These are phyloP conservation scores for Aspergillus puulaauensis DNA, from an alignment of 2,329 filamentous ascomycete species.

Conservation along the genomic window DNA sequence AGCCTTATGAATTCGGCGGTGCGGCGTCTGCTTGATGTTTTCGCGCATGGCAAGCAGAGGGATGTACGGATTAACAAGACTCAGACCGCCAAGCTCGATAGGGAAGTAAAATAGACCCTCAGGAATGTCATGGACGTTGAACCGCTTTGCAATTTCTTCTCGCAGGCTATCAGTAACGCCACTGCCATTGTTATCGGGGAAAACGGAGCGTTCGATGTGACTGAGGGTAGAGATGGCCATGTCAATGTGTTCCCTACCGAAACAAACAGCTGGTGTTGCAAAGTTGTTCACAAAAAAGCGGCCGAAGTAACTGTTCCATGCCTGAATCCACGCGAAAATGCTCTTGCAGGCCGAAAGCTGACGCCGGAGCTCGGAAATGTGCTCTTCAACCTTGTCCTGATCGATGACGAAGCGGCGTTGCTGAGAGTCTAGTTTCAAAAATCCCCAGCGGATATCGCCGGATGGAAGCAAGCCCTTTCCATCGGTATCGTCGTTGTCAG, in stretches of 20 bases:
- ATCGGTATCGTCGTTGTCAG: constrained; percentile 1
- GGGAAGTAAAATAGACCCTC: constrained; percentile 57
- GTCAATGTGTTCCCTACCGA: constrained; percentile 56
- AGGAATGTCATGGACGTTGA: constrained; percentile 48
- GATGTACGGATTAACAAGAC: constrained; percentile 53
- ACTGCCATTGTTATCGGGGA: constrained; percentile 38
- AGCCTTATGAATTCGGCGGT: constrained; percentile 31
- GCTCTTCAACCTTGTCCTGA: constrained; percentile 57
- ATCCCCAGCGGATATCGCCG: constrained; percentile 60
- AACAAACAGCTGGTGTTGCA: constrained; percentile 55
- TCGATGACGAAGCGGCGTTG: constrained; percentile 61
- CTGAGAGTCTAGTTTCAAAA: constrained; percentile 55
- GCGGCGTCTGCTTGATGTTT: constrained; percentile 38
- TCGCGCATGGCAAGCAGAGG: constrained; percentile 48
- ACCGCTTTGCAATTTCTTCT: constrained; percentile 52
- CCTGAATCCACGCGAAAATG: constrained; percentile 59
- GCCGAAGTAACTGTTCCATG: constrained; percentile 59
- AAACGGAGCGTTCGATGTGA: constrained; percentile 54
- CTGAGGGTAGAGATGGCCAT: constrained; percentile 54
- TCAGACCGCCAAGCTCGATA: constrained; percentile 51
- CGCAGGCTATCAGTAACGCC: constrained; percentile 60
- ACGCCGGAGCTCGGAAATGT: constrained; percentile 58
- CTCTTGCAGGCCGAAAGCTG: constrained; percentile 58
- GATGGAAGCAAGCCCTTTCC: constrained; percentile 42
- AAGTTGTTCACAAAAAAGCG: constrained; percentile 61